These are phyloP conservation scores for Alternaria ventricosa DNA, from an alignment of 2,329 filamentous ascomycete genomes.

Conservation along the genomic window DNA sequence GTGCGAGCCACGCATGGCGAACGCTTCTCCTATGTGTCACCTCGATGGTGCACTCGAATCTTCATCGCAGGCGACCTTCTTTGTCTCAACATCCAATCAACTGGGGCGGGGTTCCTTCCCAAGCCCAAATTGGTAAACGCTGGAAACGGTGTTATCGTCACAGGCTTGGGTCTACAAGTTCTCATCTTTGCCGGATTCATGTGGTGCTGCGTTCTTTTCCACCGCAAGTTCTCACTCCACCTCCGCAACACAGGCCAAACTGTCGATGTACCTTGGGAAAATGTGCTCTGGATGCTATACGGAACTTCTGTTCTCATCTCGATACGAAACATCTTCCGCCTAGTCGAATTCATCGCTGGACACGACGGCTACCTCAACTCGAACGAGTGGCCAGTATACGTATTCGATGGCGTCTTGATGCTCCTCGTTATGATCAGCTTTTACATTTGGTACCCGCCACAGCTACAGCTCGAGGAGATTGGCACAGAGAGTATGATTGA, in stretches of 20 bases:
- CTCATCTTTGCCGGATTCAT: conserved; percentile 63
- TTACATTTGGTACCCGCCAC: conserved; percentile 15
- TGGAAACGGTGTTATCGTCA: conserved; percentile 54
- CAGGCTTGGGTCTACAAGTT: conserved; percentile 64
- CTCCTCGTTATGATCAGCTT: conserved; percentile 13
- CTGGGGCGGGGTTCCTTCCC: conserved; percentile 51
- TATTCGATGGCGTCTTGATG: conserved; percentile 58
- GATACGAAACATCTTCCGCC: conserved; percentile 54
- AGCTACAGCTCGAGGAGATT: background rate
- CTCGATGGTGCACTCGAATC: conserved; percentile 56
- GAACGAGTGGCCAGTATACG: conserved; percentile 59
- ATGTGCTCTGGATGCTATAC: conserved; percentile 45
- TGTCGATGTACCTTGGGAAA: conserved; percentile 38
- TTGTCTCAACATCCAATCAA: conserved; percentile 58
- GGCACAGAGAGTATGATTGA: conserved; percentile 9
- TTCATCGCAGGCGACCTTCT: conserved; percentile 62
- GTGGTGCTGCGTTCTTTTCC: conserved; percentile 55
- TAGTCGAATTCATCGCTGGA: conserved; percentile 51
- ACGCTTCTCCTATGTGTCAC: conserved; percentile 49
- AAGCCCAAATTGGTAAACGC: background rate
- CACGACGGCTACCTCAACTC: conserved; percentile 55
- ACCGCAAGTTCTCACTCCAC: conserved; percentile 31
- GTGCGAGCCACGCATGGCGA: conserved; percentile 47
- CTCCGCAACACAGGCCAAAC: conserved; percentile 24
- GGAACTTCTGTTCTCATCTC: conserved; percentile 50